Evolutionary conservation across 495 filamentous ascomycete species (phyloP).

Genomic region (Rhypophila decipiens): DNA sequence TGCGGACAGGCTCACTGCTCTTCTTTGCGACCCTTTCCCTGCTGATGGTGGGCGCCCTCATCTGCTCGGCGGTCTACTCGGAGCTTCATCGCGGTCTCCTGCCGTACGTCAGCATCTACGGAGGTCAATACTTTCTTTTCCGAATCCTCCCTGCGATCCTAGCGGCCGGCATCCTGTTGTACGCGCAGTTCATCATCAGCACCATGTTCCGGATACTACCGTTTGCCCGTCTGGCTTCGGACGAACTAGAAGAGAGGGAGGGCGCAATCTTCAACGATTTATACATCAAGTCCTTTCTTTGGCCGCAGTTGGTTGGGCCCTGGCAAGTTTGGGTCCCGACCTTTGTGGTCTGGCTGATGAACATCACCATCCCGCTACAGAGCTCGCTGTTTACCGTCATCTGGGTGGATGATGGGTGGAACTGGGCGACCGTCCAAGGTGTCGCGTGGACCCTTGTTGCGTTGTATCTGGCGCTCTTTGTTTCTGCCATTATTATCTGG

Average conservation of each 20-base stretch:
- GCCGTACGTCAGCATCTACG: slow-evolving; percentile 58
- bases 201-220: slow-evolving; percentile 74
- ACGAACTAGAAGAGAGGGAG: slow-evolving; percentile 38
- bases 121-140: slow-evolving; percentile 75
- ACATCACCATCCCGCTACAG: slow-evolving; percentile 40
- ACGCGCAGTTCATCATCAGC: slow-evolving; percentile 64
- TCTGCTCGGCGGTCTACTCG: slow-evolving; percentile 71
- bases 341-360: slow-evolving; percentile 38
- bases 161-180: slow-evolving; percentile 65
- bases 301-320: slow-evolving; percentile 36
- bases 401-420: slow-evolving; percentile 49
- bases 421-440: slow-evolving; percentile 69
- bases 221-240: slow-evolving; percentile 67
- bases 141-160: slow-evolving; percentile 75
- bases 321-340: slow-evolving; percentile 41
- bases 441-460: slow-evolving; percentile 73
- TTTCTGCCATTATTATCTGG: slow-evolving; percentile 50
- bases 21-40: slow-evolving; percentile 54
- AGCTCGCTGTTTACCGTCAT: slow-evolving; percentile 44
- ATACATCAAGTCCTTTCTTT: slow-evolving; percentile 44
- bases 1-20: slow-evolving; percentile 57
- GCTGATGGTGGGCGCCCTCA: slow-evolving; percentile 63
- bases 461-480: slow-evolving; percentile 59
- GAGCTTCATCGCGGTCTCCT: slow-evolving; percentile 55
- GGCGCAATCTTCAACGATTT: slow-evolving; percentile 48